Conservation (phyloP, 352 stramenopile genomes). For the Phytophthora podocarpi region DNA sequence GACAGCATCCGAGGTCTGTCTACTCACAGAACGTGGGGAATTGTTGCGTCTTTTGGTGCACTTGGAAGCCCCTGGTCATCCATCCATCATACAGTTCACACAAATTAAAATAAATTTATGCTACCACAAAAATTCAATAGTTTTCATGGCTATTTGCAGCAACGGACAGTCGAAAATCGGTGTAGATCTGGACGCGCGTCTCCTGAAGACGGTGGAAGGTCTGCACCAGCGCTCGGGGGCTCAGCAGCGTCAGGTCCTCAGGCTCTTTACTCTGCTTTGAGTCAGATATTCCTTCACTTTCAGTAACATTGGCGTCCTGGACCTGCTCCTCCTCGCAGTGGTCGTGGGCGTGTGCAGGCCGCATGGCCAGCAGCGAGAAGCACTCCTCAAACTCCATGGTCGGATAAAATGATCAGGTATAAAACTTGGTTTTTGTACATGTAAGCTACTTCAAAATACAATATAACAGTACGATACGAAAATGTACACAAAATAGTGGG, state of each 20-base stretch:
- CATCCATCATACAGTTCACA: no score
- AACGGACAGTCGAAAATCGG: conserved; percentile 59
- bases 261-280: neutral
- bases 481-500: neutral
- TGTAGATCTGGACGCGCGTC: conserved; percentile 73
- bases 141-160: neutral
- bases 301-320: neutral
- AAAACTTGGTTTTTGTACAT: no score
- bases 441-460: no score
- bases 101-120: neutral
- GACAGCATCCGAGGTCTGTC: no score
- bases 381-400: conserved; percentile 76
- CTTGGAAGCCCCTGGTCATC: conserved; percentile 73
- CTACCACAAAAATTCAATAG: neutral
- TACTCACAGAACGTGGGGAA: conserved; percentile 71
- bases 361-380: conserved; percentile 64
- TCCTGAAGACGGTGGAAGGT: conserved; percentile 66
- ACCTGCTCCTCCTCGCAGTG: conserved; percentile 51
- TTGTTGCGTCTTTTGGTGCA: conserved; percentile 64
- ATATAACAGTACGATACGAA: neutral
- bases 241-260: conserved; percentile 13
- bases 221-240: conserved; percentile 33
- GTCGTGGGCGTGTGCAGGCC: conserved; percentile 58
- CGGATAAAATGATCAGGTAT: no score
- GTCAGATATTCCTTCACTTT: neutral